A percentile compares a stretch with the other conserved stretches of the same genome.
Conservation (phyloP, 2,329 filamentous ascomycete species). For the Trichophyton rubrum region DNA sequence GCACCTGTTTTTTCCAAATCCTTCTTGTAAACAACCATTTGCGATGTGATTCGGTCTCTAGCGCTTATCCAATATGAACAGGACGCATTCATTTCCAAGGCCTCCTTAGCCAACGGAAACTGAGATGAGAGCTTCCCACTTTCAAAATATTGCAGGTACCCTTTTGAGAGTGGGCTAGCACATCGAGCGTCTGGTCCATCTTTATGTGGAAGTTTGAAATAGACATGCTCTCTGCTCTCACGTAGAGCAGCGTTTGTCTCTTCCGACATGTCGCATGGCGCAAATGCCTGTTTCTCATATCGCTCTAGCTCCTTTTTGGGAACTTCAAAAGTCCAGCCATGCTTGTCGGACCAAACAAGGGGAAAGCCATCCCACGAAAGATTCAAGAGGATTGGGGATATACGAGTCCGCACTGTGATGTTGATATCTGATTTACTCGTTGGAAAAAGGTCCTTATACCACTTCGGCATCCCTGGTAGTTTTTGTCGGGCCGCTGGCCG, state of each 20-base stretch:
- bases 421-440: constrained; percentile 55
- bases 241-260: constrained; percentile 55
- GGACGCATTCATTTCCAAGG: constrained; percentile 94
- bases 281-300: constrained; percentile 60
- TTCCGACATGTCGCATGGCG: constrained; percentile 55
- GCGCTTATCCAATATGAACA: constrained; percentile 99
- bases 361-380: constrained; percentile 83
- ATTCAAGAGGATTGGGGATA: constrained; percentile 72
- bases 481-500: constrained; percentile 74
- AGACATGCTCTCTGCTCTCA: constrained; percentile 53
- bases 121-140: constrained; percentile 77
- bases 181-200: constrained; percentile 80
- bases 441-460: constrained; percentile 85
- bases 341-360: constrained; percentile 80
- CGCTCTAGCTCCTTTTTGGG: constrained; percentile 47
- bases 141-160: constrained; percentile 83
- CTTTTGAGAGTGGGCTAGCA: constrained; percentile 77
- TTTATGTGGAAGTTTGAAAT: constrained; percentile 94
- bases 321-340: constrained; percentile 87
- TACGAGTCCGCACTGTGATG: constrained; percentile 72
- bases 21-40: constrained; percentile 80
- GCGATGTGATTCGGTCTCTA: constrained; percentile 80
- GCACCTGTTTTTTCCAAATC: constrained; percentile 34
- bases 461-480: constrained; percentile 83
- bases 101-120: constrained; percentile 82